These are phyloP conservation scores for Tausonia pullulans DNA, from an alignment of 1,284 basidiomycete species.

Conservation along the genomic window DNA sequence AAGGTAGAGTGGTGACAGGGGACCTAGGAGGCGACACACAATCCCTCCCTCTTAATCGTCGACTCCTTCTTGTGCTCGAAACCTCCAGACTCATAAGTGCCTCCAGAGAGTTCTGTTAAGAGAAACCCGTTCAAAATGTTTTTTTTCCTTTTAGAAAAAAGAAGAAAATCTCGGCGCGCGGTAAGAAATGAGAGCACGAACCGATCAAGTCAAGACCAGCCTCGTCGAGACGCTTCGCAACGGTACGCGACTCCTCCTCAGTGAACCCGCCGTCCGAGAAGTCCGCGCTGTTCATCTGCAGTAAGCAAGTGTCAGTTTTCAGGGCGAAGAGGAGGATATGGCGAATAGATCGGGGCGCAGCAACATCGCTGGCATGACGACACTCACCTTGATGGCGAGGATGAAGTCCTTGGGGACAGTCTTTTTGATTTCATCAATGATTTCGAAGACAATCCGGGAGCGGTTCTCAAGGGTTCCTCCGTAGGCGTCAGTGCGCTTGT, in stretches of 20 bases:
- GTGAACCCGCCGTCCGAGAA: slow-evolving; percentile 36
- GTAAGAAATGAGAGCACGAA: too few species aligned
- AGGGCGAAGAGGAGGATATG: not conserved
- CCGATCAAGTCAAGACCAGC: slow-evolving; percentile 41
- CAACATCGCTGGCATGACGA: slow-evolving; percentile 26
- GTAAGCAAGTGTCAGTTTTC: slow-evolving; percentile 8
- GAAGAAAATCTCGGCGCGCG: too few species aligned
- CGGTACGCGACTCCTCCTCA: slow-evolving; percentile 31
- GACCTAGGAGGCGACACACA: slow-evolving; percentile 27
- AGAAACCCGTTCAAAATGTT: slow-evolving; percentile 19
- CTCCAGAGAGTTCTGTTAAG: slow-evolving; percentile 28
- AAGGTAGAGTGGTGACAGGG: not conserved
- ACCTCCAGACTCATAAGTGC: slow-evolving; percentile 36
- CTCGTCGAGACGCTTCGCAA: slow-evolving; percentile 35
- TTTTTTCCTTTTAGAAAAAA: slow-evolving; percentile 9
- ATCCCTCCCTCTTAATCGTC: slow-evolving; percentile 36
- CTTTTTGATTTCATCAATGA: slow-evolving; percentile 32
- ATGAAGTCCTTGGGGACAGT: slow-evolving; percentile 35
- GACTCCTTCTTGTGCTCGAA: slow-evolving; percentile 31
- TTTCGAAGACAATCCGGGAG: slow-evolving; percentile 32
- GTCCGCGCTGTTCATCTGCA: slow-evolving; percentile 23
- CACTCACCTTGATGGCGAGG: slow-evolving; percentile 41
- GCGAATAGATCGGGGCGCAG: not conserved
- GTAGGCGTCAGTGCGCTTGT: slow-evolving; percentile 36
- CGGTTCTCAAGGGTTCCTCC: slow-evolving; percentile 37